These are phyloP conservation scores for Plasmodium ovale DNA, from an alignment of 169 alveolate genomes.

Conservation along the genomic window DNA sequence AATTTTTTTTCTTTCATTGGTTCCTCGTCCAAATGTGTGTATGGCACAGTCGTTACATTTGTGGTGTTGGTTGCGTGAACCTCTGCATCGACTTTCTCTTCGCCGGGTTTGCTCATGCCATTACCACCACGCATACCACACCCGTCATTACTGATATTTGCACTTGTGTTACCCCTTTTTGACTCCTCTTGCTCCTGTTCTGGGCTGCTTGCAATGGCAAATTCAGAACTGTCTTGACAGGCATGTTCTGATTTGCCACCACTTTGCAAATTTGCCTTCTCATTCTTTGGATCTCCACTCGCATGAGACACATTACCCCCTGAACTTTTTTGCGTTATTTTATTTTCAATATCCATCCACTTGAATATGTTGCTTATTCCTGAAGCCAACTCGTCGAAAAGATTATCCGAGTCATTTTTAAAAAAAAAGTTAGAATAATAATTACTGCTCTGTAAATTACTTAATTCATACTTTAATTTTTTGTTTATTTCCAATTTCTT, in stretches of 20 bases:
- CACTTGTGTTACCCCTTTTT: not conserved
- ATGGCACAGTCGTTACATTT: not conserved
- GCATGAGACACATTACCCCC: not conserved
- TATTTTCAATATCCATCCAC: constrained; percentile 67
- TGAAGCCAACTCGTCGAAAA: constrained; percentile 67
- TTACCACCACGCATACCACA: not conserved
- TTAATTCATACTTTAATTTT: constrained; percentile 70
- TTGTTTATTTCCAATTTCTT: constrained; percentile 32
- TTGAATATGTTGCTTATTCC: constrained; percentile 57
- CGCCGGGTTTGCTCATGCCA: not conserved
- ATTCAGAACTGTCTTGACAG: not conserved
- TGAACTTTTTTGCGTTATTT: constrained; percentile 14
- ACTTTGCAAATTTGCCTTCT: not conserved
- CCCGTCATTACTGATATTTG: too few species aligned
- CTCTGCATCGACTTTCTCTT: not conserved
- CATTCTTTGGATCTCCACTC: not conserved
- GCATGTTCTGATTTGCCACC: not conserved
- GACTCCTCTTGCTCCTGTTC: not conserved
- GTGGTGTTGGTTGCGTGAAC: not conserved
- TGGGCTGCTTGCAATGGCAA: not conserved
- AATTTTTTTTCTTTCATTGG: not conserved
- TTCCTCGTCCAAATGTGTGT: not conserved
- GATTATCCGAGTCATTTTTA: constrained; percentile 59
- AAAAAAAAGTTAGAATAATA: constrained; percentile 68
- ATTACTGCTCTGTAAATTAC: constrained; percentile 30